Conservation (phyloP, 2,329 filamentous ascomycete species). For the Aspergillus sp. region DNA sequence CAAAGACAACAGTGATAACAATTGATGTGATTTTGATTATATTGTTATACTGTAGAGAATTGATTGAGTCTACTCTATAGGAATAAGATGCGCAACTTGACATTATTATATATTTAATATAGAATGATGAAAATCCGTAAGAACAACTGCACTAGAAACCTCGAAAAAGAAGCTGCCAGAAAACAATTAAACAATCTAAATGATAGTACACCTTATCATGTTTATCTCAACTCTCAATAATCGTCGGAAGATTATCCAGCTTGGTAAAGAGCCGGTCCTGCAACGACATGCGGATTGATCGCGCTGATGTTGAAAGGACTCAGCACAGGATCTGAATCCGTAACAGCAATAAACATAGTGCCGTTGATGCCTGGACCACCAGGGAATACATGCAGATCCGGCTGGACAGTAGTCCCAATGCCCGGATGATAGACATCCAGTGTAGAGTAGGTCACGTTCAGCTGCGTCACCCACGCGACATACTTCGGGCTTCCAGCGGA, state of each 20-base stretch:
- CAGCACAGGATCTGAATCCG: conserved; percentile 61
- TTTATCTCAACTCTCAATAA: too few species aligned
- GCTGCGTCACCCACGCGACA: conserved; percentile 72
- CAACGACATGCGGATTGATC: conserved; percentile 72
- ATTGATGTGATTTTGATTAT: too few species aligned
- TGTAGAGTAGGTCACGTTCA: conserved; percentile 67
- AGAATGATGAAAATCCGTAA: too few species aligned
- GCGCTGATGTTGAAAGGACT: conserved; percentile 72
- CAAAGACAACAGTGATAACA: too few species aligned
- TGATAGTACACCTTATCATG: too few species aligned
- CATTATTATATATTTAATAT: too few species aligned
- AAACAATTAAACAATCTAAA: too few species aligned
- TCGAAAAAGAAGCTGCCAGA: too few species aligned
- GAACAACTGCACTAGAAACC: too few species aligned
- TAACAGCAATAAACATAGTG: conserved; percentile 75
- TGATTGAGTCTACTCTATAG: too few species aligned
- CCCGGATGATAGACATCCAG: conserved; percentile 51
- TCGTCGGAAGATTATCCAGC: conserved; percentile 54
- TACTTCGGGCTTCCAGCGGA: conserved; percentile 57
- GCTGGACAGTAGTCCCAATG: conserved; percentile 67
- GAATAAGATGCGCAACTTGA: too few species aligned
- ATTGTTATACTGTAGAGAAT: too few species aligned
- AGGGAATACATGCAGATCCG: conserved; percentile 61
- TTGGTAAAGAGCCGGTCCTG: conserved; percentile 68
- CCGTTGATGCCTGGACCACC: conserved; percentile 68